phyloP scores from a whole-genome alignment of 2,329 filamentous ascomycete genomes.

The Beauveria pseudobassiana region DNA sequence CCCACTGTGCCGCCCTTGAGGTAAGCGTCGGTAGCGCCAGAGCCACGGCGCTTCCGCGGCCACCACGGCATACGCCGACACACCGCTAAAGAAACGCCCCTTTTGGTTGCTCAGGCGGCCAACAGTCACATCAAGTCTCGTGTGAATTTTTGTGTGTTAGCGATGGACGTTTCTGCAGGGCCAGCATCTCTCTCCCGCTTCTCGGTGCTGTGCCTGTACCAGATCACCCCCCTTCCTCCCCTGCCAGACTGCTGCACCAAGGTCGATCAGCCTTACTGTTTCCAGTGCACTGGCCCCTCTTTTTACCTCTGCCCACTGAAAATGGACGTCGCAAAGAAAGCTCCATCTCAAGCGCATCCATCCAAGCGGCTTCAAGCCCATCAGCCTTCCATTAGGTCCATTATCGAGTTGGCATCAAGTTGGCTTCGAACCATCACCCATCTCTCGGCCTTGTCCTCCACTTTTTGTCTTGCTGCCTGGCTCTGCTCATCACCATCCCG shows the following conservation, averaged over 20 bases:
- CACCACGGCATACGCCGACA: neutral
- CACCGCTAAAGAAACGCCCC: neutral
- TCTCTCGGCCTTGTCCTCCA: neutral
- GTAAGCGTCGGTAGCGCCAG: neutral
- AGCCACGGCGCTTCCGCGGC: neutral
- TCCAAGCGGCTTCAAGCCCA: neutral
- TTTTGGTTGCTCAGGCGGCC: too few species aligned
- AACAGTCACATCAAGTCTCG: too few species aligned
- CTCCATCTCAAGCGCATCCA: too few species aligned
- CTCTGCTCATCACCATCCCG: neutral
- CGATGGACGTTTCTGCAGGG: neutral
- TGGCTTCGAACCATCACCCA: neutral
- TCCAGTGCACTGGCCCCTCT: neutral
- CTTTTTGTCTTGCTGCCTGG: neutral
- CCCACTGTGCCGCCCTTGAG: neutral
- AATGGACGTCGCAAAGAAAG: neutral
- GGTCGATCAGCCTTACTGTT: constrained; percentile 9
- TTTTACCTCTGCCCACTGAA: constrained; percentile 1
- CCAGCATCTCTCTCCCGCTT: neutral
- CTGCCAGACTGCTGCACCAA: neutral
- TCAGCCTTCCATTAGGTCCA: neutral
- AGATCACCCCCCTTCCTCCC: neutral
- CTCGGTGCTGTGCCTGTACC: neutral
- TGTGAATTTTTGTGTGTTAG: too few species aligned
- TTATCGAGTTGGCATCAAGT: too few species aligned